phyloP scores from a whole-genome alignment of 768 basidiomycete genomes.

The Lactarius akahatsu region DNA sequence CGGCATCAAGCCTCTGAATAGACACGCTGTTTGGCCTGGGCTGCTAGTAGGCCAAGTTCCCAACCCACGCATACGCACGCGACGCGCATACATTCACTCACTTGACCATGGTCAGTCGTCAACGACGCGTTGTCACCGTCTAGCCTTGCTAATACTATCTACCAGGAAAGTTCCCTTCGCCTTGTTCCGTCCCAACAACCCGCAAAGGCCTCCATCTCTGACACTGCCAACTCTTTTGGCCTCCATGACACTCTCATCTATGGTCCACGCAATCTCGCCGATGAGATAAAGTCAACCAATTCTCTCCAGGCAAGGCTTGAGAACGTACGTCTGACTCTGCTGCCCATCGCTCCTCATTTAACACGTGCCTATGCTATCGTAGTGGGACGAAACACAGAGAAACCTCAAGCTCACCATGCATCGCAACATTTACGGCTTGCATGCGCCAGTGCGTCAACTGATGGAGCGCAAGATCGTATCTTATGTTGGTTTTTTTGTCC shows the following conservation, averaged over 20 bases:
- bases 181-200: conserved; percentile 56
- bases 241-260: conserved; percentile 87
- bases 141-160: conserved; percentile 1
- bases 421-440: conserved; percentile 81
- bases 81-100: neutral
- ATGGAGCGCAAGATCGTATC: conserved; percentile 93
- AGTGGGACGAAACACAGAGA: conserved; percentile 97
- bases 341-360: conserved; percentile 3
- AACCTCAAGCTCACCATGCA: conserved; percentile 81
- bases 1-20: conserved; percentile 62
- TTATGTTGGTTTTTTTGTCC: conserved; percentile 49
- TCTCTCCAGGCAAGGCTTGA: conserved; percentile 69
- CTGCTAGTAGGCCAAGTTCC: too few species aligned
- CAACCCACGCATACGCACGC: too few species aligned
- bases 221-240: conserved; percentile 73
- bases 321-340: conserved; percentile 51
- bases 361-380: neutral
- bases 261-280: conserved; percentile 78
- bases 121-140: neutral
- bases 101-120: conserved; percentile 23
- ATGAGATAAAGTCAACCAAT: conserved; percentile 63
- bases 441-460: conserved; percentile 82
- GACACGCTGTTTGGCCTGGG: conserved; percentile 61
- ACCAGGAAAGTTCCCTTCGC: conserved; percentile 54
- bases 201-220: conserved; percentile 62